Evolutionary conservation across 108 stramenopile genomes (phyloP), one percentile per base, ranked within the genome.

Genomic region (Skeletonema grethae): DNA sequence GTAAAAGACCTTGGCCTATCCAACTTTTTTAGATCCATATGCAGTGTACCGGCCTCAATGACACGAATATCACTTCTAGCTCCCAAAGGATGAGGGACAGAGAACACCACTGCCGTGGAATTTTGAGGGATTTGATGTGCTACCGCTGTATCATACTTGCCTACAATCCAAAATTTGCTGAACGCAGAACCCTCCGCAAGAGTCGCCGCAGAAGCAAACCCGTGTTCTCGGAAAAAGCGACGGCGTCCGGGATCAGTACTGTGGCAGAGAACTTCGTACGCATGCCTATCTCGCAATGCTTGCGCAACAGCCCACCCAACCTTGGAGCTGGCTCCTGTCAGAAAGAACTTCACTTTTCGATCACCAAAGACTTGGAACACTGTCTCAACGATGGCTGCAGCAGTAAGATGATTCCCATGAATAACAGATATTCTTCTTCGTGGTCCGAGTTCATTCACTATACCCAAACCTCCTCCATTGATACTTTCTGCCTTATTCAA

Each of bases 401-500:
- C 80, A 8, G 85, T 86, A 5, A 86, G 77, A 71, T 84, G 83
- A 46, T 86, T 86, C 7, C 85, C 85, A 69, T 86, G 85, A 34
- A 86, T 84, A n/a, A 86, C 57, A 20, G 84, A 85, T 5, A 85
- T 30, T 24, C 18, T 68, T 9, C 80, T 50, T 28, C 82, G 61
- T 11, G 67, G 80, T n/a, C 81, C 84, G 22, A 85, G 72, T 20
- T 65, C 68, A 53, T 74, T 72, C 34, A 73, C 80, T 50, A 86
- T 72, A 24, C 77, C 82, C 12, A 65, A 35, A 7, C 85, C 85
- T 57, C 85, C 85, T n/a, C 76, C 83, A 66, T 86, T 86, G 66
- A 86, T 84, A 32, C 83, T 84, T 61, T 86, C 85, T 16, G 85
- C 83, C 63, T 86, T 86, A 61, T 86, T 86, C 65, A 86, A 72